A percentile compares a stretch with the other conserved stretches of the same genome.
These are phyloP conservation scores for Fusarium coffeatum DNA, from an alignment of 2,329 filamentous ascomycete genomes.

Conservation along the genomic window DNA sequence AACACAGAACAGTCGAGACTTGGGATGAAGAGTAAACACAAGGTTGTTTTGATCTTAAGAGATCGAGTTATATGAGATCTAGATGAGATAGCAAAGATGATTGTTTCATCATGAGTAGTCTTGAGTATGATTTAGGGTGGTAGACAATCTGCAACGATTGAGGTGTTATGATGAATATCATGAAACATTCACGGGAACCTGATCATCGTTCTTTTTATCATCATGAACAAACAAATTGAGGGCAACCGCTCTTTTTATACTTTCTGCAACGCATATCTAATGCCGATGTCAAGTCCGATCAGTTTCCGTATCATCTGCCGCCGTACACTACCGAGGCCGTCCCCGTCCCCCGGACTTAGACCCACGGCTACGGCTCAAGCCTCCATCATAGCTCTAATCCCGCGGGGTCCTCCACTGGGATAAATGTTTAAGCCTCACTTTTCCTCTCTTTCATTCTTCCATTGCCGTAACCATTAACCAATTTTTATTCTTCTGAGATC, in stretches of 20 bases:
- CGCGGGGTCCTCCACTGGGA: constrained; percentile 37
- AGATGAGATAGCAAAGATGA: not conserved
- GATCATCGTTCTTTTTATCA: not conserved
- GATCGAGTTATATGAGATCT: not conserved
- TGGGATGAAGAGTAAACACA: not conserved
- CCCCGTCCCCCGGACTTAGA: constrained; percentile 14
- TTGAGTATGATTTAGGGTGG: not conserved
- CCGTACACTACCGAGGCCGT: constrained; percentile 34
- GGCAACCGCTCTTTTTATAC: not conserved
- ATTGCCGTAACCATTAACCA: constrained; percentile 12
- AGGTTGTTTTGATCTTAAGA: not conserved
- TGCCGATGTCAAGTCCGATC: constrained; percentile 1
- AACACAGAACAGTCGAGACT: not conserved
- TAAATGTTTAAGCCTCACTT: constrained; percentile 46
- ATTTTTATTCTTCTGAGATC: not conserved
- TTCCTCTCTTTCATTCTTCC: constrained; percentile 7
- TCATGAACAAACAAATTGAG: not conserved
- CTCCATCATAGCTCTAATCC: constrained; percentile 14
- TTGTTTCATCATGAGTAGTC: constrained; percentile 14
- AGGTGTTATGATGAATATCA: constrained; percentile 18
- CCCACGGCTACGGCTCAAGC: constrained; percentile 9
- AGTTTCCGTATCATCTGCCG: constrained; percentile 36
- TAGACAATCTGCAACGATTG: constrained; percentile 1
- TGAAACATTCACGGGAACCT: not conserved
- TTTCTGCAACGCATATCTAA: not conserved